A percentile compares a stretch with the other conserved stretches of the same genome.
Conservation (phyloP, 2,329 filamentous ascomycete genomes). For the Sporothrix humicola region DNA sequence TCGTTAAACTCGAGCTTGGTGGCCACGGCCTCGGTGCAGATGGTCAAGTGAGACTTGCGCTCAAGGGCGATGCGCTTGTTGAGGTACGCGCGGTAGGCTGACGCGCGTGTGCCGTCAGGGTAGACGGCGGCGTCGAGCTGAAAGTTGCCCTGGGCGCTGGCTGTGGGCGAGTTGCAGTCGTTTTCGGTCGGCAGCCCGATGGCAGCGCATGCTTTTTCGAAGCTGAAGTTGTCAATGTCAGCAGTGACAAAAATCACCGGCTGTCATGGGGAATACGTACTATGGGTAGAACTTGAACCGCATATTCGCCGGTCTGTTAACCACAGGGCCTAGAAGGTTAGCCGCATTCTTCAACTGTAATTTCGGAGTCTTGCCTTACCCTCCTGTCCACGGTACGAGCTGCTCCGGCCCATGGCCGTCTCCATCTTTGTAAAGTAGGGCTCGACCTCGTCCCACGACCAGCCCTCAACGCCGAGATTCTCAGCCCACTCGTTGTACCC, state of each 20-base stretch:
- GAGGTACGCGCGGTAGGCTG: conserved; percentile 43
- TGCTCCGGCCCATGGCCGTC: conserved; percentile 38
- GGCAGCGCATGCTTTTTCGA: conserved; percentile 40
- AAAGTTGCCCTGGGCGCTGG: conserved; percentile 43
- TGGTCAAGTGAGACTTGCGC: conserved; percentile 39
- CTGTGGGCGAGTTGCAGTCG: conserved; percentile 43
- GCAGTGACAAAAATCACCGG: not conserved
- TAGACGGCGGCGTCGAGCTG: conserved; percentile 43
- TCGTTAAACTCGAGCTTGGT: conserved; percentile 42
- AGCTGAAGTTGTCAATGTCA: not conserved
- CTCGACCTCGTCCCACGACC: conserved; percentile 45
- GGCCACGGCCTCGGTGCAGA: conserved; percentile 44
- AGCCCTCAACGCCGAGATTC: conserved; percentile 43
- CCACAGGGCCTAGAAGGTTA: conserved; percentile 35
- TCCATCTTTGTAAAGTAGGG: conserved; percentile 45
- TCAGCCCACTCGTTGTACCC: conserved; percentile 44
- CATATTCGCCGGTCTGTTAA: conserved; percentile 33
- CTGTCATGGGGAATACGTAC: conserved; percentile 29
- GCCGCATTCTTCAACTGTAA: not conserved
- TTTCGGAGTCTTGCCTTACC: conserved; percentile 34
- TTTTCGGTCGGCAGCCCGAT: conserved; percentile 41
- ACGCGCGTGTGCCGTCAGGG: conserved; percentile 39
- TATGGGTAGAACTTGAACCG: conserved; percentile 36
- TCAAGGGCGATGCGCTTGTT: conserved; percentile 38
- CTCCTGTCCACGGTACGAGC: conserved; percentile 40